Evolutionary conservation across 2,329 filamentous ascomycete genomes (phyloP).

Genomic region (Aspergillus spinulosporus): DNA sequence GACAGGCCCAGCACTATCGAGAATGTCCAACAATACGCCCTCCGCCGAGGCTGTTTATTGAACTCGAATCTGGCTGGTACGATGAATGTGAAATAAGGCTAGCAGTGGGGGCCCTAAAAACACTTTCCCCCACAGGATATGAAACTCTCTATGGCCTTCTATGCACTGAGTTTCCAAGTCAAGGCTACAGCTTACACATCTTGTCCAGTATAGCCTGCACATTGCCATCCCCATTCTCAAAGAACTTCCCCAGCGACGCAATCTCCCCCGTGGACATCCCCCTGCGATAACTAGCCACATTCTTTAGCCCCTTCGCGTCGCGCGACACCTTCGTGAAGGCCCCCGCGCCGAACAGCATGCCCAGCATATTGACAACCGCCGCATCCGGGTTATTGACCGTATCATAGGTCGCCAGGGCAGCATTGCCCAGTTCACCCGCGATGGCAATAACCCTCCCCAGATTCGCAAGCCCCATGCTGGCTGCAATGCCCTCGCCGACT

Average conservation of each 20-base stretch:
- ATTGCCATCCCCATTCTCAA: background rate
- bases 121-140: too few relatives aligned
- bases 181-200: background rate
- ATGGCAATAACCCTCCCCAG: conserved; percentile 1
- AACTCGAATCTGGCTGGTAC: too few relatives aligned
- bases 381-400: background rate
- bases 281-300: background rate
- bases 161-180: too few relatives aligned
- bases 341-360: conserved; percentile 6
- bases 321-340: background rate
- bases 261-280: background rate
- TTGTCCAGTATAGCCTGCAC: background rate
- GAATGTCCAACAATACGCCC: too few relatives aligned
- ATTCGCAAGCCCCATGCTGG: background rate
- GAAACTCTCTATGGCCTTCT: too few relatives aligned
- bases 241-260: background rate
- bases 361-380: conserved; percentile 1
- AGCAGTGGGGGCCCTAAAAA: too few relatives aligned
- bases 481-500: background rate
- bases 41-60: too few relatives aligned
- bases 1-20: too few relatives aligned
- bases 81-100: too few relatives aligned
- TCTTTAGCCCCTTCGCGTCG: background rate
- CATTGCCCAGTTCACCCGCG: conserved; percentile 2
- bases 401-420: conserved; percentile 1